Conservation (phyloP, 805 yeast genomes). For the Candida michaelii region DNA sequence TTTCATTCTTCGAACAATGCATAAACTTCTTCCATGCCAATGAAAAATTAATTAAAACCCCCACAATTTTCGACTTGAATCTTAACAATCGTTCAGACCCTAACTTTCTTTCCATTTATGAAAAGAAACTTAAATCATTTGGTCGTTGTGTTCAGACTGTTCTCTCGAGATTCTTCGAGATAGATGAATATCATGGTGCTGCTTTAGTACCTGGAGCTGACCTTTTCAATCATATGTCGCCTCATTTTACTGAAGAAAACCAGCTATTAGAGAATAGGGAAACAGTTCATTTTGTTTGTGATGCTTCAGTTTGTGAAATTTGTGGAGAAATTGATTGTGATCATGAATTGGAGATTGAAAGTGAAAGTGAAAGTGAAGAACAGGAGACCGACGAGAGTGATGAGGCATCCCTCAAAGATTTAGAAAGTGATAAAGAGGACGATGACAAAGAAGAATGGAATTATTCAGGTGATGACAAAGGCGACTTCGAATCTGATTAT, state of each 20-base stretch:
- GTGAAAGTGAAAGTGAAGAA: conserved; percentile 14
- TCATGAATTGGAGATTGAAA: conserved; percentile 20
- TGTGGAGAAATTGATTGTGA: conserved; percentile 39
- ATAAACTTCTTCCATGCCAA: conserved; percentile 40
- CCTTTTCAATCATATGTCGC: conserved; percentile 69
- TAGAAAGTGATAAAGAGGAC: no score
- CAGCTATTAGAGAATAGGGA: conserved; percentile 25
- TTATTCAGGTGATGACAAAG: no score
- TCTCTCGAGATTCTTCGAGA: conserved; percentile 76
- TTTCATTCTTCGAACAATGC: conserved; percentile 39
- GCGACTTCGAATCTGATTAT: no score
- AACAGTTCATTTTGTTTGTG: conserved; percentile 62
- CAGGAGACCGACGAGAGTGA: conserved; percentile 20
- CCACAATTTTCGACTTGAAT: conserved; percentile 31
- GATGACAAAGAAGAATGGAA: no score
- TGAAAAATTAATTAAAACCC: conserved; percentile 29
- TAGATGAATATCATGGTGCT: conserved; percentile 72
- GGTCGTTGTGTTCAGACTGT: conserved; percentile 60
- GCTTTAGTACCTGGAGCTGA: conserved; percentile 92
- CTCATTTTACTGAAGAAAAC: conserved; percentile 20
- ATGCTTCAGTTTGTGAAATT: conserved; percentile 26
- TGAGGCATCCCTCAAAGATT: neutral
- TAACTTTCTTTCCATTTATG: conserved; percentile 11
- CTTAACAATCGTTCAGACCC: conserved; percentile 21
- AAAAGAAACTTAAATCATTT: conserved; percentile 42